Base-by-base conservation (phyloP, 164 flowering plant species). In the Nymphaea colorata region DNA sequence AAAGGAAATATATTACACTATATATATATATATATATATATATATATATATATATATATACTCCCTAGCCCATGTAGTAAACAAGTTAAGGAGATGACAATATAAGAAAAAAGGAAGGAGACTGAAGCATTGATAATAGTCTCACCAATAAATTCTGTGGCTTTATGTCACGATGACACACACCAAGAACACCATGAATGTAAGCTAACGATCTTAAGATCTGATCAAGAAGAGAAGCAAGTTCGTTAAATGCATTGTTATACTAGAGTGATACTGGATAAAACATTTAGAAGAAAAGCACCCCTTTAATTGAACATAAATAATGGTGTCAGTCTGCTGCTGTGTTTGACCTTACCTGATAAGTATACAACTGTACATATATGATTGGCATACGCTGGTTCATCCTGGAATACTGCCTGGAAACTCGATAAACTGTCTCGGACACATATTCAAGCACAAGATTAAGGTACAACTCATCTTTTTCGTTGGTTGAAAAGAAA, bases 121-220 rank as follows among this genome's bases (percentile, higher is more conserved):
- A 7, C 18, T 62, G 41, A 51, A 51, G 5, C 3, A 8, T 15
- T 51, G 57, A 15, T 51, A 51, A 51, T 5, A 51, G 45, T n/a
- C 86, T 79, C 75, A 95, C 99, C 93, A 95, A 78, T 64, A 95
- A 73, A 81, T 95, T 95, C 68, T 95, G 99, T 3, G 99, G 99
- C 79, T 95, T 95, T 61, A 95, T 95, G 73, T 95, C 99, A 67
- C 99, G 97, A 74, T 92, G 99, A 65, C 98, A 90, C 42, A 89
- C 93, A 64, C 96, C 97, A 72, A 90, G 78, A 43, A 89, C 96
- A 74, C 76, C 79, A 76, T 90, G 98, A 44, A 89, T 72, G 71
- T 92, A 90, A 76, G 90, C 89, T 63, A 92, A 83, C 0, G 91
- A 87, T 43, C 98, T 93, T 44, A 87, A 95, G 41, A 95, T 95